These are phyloP conservation scores for Stereocaulon alpinum DNA, from an alignment of 495 filamentous ascomycete species.

Conservation along the genomic window DNA sequence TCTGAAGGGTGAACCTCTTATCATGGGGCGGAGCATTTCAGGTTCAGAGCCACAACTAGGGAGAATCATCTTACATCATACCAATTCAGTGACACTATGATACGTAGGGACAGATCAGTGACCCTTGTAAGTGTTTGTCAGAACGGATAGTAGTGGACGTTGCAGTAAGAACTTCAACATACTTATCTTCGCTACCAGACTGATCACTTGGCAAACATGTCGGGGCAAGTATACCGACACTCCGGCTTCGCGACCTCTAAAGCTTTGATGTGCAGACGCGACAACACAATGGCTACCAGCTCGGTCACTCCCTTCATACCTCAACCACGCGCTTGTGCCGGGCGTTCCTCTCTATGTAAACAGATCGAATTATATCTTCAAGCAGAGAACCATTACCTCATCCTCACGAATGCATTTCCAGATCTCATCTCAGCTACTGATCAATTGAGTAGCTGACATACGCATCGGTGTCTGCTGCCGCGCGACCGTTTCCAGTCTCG, in stretches of 20 bases:
- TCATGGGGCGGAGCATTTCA: no score
- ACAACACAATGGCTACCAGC: not conserved
- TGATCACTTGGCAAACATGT: not conserved
- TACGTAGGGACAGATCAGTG: no score
- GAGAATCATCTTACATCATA: no score
- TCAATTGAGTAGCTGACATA: not conserved
- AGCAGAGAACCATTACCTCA: not conserved
- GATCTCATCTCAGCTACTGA: not conserved
- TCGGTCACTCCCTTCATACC: not conserved
- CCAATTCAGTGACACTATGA: no score
- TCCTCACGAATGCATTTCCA: not conserved
- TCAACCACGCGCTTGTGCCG: not conserved
- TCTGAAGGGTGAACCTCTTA: no score
- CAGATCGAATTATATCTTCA: not conserved
- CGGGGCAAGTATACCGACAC: not conserved
- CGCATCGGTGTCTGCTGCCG: not conserved
- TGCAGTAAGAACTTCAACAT: no score
- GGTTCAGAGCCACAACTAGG: no score
- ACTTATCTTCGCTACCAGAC: no score
- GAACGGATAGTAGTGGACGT: no score
- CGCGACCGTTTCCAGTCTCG: no score
- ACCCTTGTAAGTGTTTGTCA: no score
- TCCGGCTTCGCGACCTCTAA: not conserved
- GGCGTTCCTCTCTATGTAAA: not conserved
- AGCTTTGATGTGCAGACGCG: conserved; percentile 2